Base-by-base conservation (phyloP, 164 flowering plant species). In the Chimonanthus praecox region DNA sequence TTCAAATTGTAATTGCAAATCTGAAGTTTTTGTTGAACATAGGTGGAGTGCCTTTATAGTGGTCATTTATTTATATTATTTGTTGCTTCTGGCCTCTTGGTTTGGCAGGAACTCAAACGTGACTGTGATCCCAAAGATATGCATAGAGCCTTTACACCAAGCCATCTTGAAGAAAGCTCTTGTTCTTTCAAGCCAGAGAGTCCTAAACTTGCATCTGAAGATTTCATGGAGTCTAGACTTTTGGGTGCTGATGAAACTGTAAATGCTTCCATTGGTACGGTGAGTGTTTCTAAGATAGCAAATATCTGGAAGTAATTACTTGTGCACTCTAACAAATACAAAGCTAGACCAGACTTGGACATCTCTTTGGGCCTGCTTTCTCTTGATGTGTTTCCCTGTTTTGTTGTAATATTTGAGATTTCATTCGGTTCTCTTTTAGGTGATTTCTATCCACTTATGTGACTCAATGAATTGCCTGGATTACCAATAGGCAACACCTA, bases 141-240 rank as follows among this genome's bases (percentile, higher is more conserved):
- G 15, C 62, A 1, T 73, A 80, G 85, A 76, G 81, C 82, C 43
- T 76, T 73, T 78, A 72, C 77, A 67, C 85, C 85, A 10, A 69
- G 68, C 72, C 77, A 83, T 78, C 75, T 79, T 68, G 98, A 89
- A 85, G 90, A 86, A 77, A 89, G 92, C 72, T 71, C 83, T 54
- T 84, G 86, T 79, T 90, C 97, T 54, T 74, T 75, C 79, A 89
- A 82, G 84, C 81, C 85, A n/a, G 72, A 68, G 58, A 76, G 81
- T 81, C 80, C 82, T 58, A 84, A 72, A 58, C 63, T 63, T 48
- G 69, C 73, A 47, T 61, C 79, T 75, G 78, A 76, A 63, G 66
- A 76, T 78, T 75, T 72, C 18, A 73, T 72, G 71, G 67, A 71
- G 66, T 71, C 72, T 51, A 83, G 81, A 82, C 77, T 85, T 71